These are phyloP conservation scores for Gonapodya prolifera DNA, from an alignment of 192 early-diverging fungal species.

Conservation along the genomic window DNA sequence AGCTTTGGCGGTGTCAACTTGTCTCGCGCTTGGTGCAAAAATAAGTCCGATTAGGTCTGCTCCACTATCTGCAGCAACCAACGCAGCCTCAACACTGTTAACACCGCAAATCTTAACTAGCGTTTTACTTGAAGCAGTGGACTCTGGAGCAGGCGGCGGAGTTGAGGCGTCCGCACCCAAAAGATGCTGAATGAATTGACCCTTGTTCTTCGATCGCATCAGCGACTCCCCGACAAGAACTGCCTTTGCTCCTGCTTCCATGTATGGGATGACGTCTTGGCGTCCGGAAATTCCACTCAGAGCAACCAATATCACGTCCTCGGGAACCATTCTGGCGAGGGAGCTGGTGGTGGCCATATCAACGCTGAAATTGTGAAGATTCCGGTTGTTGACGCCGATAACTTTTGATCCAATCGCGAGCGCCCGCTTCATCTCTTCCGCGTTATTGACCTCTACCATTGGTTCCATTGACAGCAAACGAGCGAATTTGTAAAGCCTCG, in stretches of 20 bases:
- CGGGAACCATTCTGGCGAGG: conserved; percentile 66
- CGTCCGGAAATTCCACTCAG: conserved; percentile 81
- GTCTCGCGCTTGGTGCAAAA: conserved; percentile 70
- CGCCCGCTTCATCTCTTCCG: conserved; percentile 78
- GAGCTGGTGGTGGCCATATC: conserved; percentile 75
- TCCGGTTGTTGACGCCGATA: conserved; percentile 97
- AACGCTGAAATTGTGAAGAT: conserved; percentile 91
- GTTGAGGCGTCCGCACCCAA: conserved; percentile 21
- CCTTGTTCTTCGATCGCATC: conserved; percentile 72
- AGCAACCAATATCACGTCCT: conserved; percentile 63
- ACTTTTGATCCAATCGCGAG: conserved; percentile 67
- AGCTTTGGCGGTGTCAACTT: conserved; percentile 52
- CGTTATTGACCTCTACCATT: conserved; percentile 94
- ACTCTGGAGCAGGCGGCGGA: conserved; percentile 10
- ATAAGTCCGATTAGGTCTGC: conserved; percentile 92
- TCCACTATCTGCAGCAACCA: conserved; percentile 56
- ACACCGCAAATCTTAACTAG: conserved; percentile 94
- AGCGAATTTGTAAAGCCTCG: conserved; percentile 57
- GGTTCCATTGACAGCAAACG: conserved; percentile 87
- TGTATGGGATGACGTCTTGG: conserved; percentile 69
- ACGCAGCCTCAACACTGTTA: conserved; percentile 64
- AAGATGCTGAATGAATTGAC: conserved; percentile 60
- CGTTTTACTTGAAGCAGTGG: conserved; percentile 5
- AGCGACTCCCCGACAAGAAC: conserved; percentile 91
- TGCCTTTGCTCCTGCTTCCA: conserved; percentile 59